phyloP scores from a whole-genome alignment of 805 yeast species.

The Debaryomyces hansenii region DNA sequence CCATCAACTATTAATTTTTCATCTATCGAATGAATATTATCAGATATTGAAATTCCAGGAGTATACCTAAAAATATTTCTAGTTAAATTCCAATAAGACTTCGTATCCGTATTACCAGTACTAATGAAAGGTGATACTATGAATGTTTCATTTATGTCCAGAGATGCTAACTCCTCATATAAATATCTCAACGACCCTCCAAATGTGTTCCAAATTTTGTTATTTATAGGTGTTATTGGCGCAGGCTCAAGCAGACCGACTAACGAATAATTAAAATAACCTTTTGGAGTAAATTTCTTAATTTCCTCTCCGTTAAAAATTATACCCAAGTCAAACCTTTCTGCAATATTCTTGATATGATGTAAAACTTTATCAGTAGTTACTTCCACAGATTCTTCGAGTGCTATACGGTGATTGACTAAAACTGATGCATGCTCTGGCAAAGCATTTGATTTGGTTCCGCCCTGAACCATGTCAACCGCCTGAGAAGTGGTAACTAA shows the following conservation, averaged over 20 bases:
- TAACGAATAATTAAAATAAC: constrained; percentile 31
- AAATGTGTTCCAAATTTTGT: constrained; percentile 32
- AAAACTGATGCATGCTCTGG: constrained; percentile 47
- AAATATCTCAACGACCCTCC: constrained; percentile 39
- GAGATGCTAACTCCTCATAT: constrained; percentile 33
- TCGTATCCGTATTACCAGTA: constrained; percentile 44
- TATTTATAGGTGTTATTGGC: constrained; percentile 35
- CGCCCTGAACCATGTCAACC: constrained; percentile 47
- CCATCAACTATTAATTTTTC: constrained; percentile 30
- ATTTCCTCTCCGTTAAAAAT: constrained; percentile 24
- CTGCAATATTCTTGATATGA: constrained; percentile 32
- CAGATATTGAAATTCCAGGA: constrained; percentile 23
- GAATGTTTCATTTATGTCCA: constrained; percentile 21
- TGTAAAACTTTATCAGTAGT: constrained; percentile 32
- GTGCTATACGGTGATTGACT: constrained; percentile 48
- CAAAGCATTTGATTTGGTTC: constrained; percentile 50
- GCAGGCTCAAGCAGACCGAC: constrained; percentile 34
- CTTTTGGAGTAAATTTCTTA: constrained; percentile 22
- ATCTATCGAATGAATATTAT: constrained; percentile 34
- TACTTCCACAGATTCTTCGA: constrained; percentile 39
- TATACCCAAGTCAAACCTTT: constrained; percentile 37
- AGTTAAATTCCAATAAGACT: constrained; percentile 41
- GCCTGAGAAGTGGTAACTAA: constrained; percentile 50
- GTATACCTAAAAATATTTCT: constrained; percentile 35
- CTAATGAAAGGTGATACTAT: constrained; percentile 35